Base-by-base conservation (phyloP, 371 early-diverging fungal genomes). In the Mucor lusitanicus region DNA sequence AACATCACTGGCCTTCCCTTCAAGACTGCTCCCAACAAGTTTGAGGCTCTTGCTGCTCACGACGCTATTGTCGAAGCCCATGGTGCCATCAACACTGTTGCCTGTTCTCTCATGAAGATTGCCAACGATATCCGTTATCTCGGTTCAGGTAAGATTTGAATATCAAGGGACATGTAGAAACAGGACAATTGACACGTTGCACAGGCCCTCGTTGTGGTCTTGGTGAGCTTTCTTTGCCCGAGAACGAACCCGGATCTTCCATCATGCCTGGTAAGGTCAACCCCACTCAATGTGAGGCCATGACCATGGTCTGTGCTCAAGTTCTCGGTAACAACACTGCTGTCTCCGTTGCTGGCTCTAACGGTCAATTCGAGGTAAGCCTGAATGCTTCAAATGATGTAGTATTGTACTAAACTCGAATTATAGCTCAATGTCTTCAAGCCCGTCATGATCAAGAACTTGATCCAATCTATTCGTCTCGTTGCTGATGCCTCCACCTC, bases 241-340 rank as follows among this genome's bases (percentile, higher is more conserved):
- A 94, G 71, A 95, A 95, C 76, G 96, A 95, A 79, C 96, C 96
- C 33, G 96, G 96, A 61, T 92, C 92, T 46, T 92, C 92, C 53
- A 95, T 95, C 75, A 95, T 95, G 95, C 95, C 95, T 54, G 95
- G 95, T 67, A 95, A 95, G 82, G 94, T 95, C 53, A 95, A 95
- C 76, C 95, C 95, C 60, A 95, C 95, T 13, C 95, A 95, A 79
- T 94, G 94, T 80, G 95, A 95, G 79, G 93, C 95, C 35, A 87
- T 95, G 89, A 95, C 95, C 37, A 95, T 95, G 95, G 92, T 95
- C 35, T 95, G 95, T 73, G 87, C 95, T 25, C 95, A 95, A 68
- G 93, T 94, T 23, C 89, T 95, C 81, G 95, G 95, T 50, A 95
- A 95, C 87, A 83, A 94, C 75, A 87, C 89, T 12, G 87, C 95